Conservation (phyloP, 176 grass and related monocot genomes). For the Otatea glauca region DNA sequence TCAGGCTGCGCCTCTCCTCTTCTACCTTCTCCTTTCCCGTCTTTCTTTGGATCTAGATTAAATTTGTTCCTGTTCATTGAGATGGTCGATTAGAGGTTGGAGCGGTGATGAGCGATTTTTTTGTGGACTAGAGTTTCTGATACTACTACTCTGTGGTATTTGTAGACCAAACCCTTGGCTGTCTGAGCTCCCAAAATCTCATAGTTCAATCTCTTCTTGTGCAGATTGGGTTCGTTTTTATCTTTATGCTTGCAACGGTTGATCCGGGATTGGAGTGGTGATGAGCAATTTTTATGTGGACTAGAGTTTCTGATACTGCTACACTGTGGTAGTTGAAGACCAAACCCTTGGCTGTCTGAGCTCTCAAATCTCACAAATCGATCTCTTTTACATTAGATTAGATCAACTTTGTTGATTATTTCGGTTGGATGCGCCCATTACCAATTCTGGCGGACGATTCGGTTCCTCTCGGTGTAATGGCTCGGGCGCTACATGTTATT, state of each 20-base stretch:
- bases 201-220: not conserved
- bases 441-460: conserved; percentile 61
- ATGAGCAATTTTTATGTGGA: conserved; percentile 60
- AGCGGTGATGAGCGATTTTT: conserved; percentile 65
- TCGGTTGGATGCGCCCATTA: conserved; percentile 52
- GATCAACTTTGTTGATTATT: not conserved
- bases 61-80: not conserved
- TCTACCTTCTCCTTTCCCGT: too few relatives aligned
- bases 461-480: conserved; percentile 68
- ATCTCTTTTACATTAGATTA: not conserved
- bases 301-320: conserved; percentile 77
- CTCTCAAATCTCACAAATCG: not conserved
- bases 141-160: conserved; percentile 44
- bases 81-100: not conserved
- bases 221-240: not conserved
- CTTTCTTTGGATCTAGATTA: not conserved
- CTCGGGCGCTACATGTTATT: conserved; percentile 55
- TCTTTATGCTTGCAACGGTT: not conserved
- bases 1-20: not conserved
- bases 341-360: conserved; percentile 78
- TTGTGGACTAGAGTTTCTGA: conserved; percentile 84
- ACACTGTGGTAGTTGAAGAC: conserved; percentile 54
- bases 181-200: conserved; percentile 55
- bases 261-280: conserved; percentile 36
- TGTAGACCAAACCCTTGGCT: conserved; percentile 82